phyloP scores from a whole-genome alignment of 306 rosid genomes.

The Morella rubra region DNA sequence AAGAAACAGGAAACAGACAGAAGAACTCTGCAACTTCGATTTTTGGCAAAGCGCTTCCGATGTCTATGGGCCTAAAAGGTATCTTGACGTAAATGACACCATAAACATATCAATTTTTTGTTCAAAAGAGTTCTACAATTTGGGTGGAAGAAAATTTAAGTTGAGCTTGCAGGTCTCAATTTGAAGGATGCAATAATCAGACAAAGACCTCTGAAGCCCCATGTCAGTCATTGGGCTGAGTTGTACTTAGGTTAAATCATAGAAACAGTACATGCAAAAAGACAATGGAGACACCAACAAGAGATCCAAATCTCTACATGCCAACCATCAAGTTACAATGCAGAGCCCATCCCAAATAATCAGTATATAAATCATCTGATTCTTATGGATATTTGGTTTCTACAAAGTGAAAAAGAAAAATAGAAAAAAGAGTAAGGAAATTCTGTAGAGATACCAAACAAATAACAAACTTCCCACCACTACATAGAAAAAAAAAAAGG shows the following conservation, averaged over 20 bases:
- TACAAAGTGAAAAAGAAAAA: neutral
- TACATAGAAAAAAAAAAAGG: neutral
- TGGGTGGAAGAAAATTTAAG: neutral
- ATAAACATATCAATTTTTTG: neutral
- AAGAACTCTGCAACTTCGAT: neutral
- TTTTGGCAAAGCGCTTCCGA: neutral
- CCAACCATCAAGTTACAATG: neutral
- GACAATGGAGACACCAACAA: neutral
- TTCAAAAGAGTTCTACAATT: neutral
- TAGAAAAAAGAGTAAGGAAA: neutral
- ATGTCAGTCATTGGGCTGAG: neutral
- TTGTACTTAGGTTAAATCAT: neutral
- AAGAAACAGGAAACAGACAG: neutral
- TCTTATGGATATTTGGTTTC: neutral
- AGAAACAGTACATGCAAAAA: neutral
- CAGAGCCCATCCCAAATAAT: neutral
- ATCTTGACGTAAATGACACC: neutral
- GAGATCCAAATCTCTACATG: neutral
- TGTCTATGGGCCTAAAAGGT: neutral
- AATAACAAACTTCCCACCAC: neutral
- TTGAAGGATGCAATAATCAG: neutral
- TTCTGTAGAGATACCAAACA: slow-evolving; percentile 11
- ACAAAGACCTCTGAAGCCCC: neutral
- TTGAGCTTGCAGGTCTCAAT: neutral
- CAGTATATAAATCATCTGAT: neutral